Evolutionary conservation across 441 rosid species (phyloP).

Genomic region (Syzygium malaccense): DNA sequence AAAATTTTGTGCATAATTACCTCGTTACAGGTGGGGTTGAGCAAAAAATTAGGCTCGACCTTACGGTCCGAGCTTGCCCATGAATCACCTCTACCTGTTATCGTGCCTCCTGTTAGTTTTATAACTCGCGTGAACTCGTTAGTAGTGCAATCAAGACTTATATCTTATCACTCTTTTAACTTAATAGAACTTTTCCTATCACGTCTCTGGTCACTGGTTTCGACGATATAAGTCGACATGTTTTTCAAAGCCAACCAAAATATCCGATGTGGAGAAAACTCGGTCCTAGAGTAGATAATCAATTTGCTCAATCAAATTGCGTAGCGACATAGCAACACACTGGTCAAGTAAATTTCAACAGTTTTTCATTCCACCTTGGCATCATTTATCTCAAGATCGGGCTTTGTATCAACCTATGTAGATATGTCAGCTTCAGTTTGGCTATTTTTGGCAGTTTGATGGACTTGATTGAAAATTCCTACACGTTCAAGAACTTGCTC

Average conservation of each 20-base stretch:
- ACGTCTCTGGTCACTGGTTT: not conserved
- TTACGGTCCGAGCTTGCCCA: not conserved
- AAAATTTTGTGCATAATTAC: too few species aligned
- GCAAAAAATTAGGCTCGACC: not conserved
- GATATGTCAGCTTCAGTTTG: not conserved
- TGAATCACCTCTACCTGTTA: not conserved
- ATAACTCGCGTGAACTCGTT: not conserved
- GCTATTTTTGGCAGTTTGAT: not conserved
- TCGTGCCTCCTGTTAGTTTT: not conserved
- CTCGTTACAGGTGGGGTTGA: not conserved
- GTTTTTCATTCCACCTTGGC: too few species aligned
- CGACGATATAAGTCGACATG: accelerated
- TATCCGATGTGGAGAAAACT: not conserved
- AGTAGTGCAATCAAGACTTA: not conserved
- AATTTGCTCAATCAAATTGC: not conserved
- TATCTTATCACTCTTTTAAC: not conserved
- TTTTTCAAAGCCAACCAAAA: not conserved
- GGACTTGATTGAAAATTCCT: not conserved
- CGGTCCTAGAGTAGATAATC: not conserved
- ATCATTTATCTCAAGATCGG: not conserved
- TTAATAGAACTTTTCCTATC: not conserved
- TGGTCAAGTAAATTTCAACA: too few species aligned
- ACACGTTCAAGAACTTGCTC: not conserved
- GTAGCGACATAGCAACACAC: too few species aligned
- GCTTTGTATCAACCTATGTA: not conserved